These are phyloP conservation scores for Garcia nutans DNA, from an alignment of 345 rosid genomes.

Conservation along the genomic window DNA sequence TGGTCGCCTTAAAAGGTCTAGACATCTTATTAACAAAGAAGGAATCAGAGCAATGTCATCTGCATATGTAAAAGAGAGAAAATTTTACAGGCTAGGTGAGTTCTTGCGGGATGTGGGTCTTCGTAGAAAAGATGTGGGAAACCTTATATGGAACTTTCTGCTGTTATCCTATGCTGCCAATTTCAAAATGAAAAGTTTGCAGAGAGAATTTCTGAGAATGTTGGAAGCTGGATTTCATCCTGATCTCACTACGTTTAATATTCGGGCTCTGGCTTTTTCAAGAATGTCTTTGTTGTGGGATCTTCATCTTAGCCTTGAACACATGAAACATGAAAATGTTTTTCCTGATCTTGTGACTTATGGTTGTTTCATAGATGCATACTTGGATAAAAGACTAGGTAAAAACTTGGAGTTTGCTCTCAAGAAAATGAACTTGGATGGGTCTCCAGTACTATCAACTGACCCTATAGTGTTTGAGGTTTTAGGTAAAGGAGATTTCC, in stretches of 20 bases:
- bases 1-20: constrained; percentile 49
- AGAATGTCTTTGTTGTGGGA: constrained; percentile 83
- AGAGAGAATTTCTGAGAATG: constrained; percentile 69
- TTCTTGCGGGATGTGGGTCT: constrained; percentile 70
- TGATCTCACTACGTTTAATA: constrained; percentile 73
- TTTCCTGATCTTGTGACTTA: constrained; percentile 77
- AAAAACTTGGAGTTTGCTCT: constrained; percentile 65
- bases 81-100: constrained; percentile 56
- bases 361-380: constrained; percentile 81
- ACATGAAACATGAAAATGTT: constrained; percentile 60
- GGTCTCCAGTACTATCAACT: constrained; percentile 45
- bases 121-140: constrained; percentile 56
- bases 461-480: constrained; percentile 67
- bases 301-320: constrained; percentile 81
- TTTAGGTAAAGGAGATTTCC: constrained; percentile 84
- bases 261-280: constrained; percentile 72
- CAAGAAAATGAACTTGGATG: constrained; percentile 52
- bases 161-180: constrained; percentile 72
- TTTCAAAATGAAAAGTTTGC: constrained; percentile 89
- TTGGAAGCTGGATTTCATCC: constrained; percentile 60
- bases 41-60: constrained; percentile 59
- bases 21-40: constrained; percentile 48
- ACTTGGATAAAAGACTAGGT: constrained; percentile 66
- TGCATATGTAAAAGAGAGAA: constrained; percentile 44
- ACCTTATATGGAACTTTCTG: constrained; percentile 72